A percentile compares a stretch with the other conserved stretches of the same genome.
These are phyloP conservation scores for Priceomyces haplophilus DNA, from an alignment of 805 yeast species.

Conservation along the genomic window DNA sequence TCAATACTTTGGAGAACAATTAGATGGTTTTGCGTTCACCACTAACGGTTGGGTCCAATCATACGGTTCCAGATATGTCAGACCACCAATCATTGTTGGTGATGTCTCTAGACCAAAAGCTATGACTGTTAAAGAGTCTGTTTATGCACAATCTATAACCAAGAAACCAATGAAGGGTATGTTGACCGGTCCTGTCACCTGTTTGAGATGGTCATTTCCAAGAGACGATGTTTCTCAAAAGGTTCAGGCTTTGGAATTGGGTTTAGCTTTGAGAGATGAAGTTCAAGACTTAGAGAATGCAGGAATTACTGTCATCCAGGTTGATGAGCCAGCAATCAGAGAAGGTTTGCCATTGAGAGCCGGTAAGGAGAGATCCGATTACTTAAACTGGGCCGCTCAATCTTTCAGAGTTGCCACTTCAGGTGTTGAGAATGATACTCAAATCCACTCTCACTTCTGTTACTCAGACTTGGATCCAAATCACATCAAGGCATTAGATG, in stretches of 20 bases:
- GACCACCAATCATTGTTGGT: slow-evolving; percentile 99
- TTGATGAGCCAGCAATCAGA: slow-evolving; percentile 99
- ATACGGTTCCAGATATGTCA: slow-evolving; percentile 99
- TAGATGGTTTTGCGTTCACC: slow-evolving; percentile 98
- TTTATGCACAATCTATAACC: slow-evolving; percentile 96
- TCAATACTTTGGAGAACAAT: slow-evolving; percentile 99
- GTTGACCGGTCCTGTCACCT: slow-evolving; percentile 99
- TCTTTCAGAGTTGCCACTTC: slow-evolving; percentile 99
- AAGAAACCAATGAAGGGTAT: slow-evolving; percentile 98
- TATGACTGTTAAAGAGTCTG: slow-evolving; percentile 98
- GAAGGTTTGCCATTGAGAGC: slow-evolving; percentile 99
- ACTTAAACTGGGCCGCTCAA: slow-evolving; percentile 98
- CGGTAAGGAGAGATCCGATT: slow-evolving; percentile 93
- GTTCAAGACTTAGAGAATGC: slow-evolving; percentile 97
- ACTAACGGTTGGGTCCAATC: slow-evolving; percentile 99
- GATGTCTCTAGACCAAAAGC: slow-evolving; percentile 98
- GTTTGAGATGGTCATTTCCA: slow-evolving; percentile 99
- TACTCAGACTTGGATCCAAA: slow-evolving; percentile 99
- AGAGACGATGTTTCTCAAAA: slow-evolving; percentile 94
- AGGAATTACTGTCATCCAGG: slow-evolving; percentile 97
- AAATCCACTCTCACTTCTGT: slow-evolving; percentile 99
- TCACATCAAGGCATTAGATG: slow-evolving; percentile 99
- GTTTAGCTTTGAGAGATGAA: slow-evolving; percentile 97
- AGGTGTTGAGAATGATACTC: slow-evolving; percentile 92
- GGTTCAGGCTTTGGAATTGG: slow-evolving; percentile 94